Evolutionary conservation across 2,329 filamentous ascomycete genomes (phyloP), one percentile per base, ranked within the genome.

Genomic region (Zymoseptoria tritici): DNA sequence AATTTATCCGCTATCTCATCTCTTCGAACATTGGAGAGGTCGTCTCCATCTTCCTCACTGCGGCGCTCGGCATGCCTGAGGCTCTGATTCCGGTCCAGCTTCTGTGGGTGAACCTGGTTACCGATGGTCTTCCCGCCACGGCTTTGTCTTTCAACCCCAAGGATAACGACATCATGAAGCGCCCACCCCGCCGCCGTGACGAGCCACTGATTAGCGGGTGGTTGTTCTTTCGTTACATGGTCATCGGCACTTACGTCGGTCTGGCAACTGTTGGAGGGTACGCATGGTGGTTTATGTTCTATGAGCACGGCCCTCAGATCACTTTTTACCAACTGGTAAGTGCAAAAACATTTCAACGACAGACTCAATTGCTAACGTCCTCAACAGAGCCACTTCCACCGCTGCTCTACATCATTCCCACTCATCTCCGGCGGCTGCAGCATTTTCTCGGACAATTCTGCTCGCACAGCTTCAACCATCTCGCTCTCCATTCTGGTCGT

Each of bases 251-350:
- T 8, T 99, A 99, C 66, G 94, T 99, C 60, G 94, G 94, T 72
- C 81, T 91, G 49, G 94, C 94, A 57, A 99, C 94, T 3, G 95
- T 99, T 20, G 91, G 88, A 71, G 94, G 95, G 52, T 99, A 99
- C 73, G 93, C 91, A n/a, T 99, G 94, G 94, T 99, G 91, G 90
- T 99, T 97, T 81, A 92, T 99, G 88, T 96, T 89, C 81, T 93
- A 97, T 79, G 78, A 86, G 8, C 85, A 87, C 66, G 94, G 94
- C 0, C 94, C 94, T 22, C 90, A 96, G 75, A 96, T 99, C 76
- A 86, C 81, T 64, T 96, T 97, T 79, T 88, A 83, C 75, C 90
- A 99, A 73, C 81, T 99, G 66, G 80, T 83, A 76, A 75, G 79
- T 75, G 29, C 21, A 42, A n/a, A 13, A 46, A 22, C 5, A 54